phyloP scores from a whole-genome alignment of 495 filamentous ascomycete species.

The Aspergillus panamensis region DNA sequence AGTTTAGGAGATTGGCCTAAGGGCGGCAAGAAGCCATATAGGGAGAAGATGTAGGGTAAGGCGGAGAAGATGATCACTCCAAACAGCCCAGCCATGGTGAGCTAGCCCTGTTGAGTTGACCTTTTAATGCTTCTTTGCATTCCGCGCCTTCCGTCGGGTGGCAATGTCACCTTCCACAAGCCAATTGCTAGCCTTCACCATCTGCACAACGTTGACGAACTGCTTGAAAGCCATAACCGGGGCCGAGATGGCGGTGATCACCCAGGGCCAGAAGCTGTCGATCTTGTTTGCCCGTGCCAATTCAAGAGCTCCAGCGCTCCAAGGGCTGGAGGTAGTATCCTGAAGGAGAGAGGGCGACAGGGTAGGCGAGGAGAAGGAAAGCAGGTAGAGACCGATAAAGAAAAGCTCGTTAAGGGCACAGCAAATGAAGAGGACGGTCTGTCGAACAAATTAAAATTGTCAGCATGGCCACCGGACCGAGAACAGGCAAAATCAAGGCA shows the following conservation, averaged over 20 bases:
- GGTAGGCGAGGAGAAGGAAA: constrained; percentile 87
- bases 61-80: neutral
- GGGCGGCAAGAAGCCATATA: neutral
- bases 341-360: constrained; percentile 79
- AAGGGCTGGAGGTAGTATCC: constrained; percentile 70
- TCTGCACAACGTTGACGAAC: constrained; percentile 86
- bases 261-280: constrained; percentile 79
- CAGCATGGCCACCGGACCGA: constrained; percentile 2
- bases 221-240: constrained; percentile 92
- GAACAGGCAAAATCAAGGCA: neutral
- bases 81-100: neutral
- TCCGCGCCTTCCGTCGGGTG: constrained; percentile 28
- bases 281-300: constrained; percentile 92
- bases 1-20: neutral
- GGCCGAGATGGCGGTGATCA: constrained; percentile 73
- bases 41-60: neutral
- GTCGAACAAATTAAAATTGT: constrained; percentile 9
- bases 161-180: constrained; percentile 78
- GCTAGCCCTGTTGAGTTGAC: neutral
- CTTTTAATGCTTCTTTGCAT: constrained; percentile 28
- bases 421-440: constrained; percentile 89
- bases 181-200: constrained; percentile 91
- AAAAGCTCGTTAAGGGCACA: constrained; percentile 91
- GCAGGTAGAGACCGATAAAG: constrained; percentile 96
- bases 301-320: constrained; percentile 88